phyloP scores from a whole-genome alignment of 108 stramenopile genomes.

The Cyclotella sp. region DNA sequence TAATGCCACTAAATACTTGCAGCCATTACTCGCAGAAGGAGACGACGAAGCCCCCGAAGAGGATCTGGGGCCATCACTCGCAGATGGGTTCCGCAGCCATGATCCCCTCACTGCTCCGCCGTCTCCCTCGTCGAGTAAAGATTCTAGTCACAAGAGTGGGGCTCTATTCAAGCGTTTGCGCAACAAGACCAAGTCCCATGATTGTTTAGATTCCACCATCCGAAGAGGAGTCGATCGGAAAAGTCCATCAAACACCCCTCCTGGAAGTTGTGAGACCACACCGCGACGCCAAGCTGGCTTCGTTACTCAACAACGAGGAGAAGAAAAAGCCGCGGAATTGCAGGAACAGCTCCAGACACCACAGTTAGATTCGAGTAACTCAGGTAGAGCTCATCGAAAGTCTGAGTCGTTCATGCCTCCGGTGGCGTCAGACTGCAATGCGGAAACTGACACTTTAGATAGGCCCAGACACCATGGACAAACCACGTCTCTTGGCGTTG shows the following conservation, averaged over 20 bases:
- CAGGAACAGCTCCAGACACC: constrained; percentile 23
- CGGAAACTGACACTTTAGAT: neutral
- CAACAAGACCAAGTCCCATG: constrained; percentile 35
- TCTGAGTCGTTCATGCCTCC: neutral
- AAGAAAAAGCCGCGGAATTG: neutral
- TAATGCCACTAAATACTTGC: constrained; percentile 10
- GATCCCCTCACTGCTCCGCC: neutral
- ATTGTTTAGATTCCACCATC: constrained; percentile 40
- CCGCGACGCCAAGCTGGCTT: neutral
- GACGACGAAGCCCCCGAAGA: neutral
- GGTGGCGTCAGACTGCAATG: neutral
- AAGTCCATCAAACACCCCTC: constrained; percentile 39
- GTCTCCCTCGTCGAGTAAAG: constrained; percentile 21
- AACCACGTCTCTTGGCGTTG: neutral
- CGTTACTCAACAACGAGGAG: constrained; percentile 11
- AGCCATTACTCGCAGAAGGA: neutral
- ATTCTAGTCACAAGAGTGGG: constrained; percentile 22
- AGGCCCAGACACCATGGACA: constrained; percentile 8
- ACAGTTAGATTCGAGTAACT: neutral
- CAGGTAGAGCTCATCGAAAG: neutral
- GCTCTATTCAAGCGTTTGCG: constrained; percentile 33
- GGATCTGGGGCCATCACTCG: constrained; percentile 23
- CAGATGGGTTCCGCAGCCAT: constrained; percentile 27
- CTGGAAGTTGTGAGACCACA: constrained; percentile 25
- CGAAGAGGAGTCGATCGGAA: constrained; percentile 44